A percentile compares a stretch with the other conserved stretches of the same genome.
Conservation (phyloP, 805 yeast genomes). For the Ogataea haglerorum region DNA sequence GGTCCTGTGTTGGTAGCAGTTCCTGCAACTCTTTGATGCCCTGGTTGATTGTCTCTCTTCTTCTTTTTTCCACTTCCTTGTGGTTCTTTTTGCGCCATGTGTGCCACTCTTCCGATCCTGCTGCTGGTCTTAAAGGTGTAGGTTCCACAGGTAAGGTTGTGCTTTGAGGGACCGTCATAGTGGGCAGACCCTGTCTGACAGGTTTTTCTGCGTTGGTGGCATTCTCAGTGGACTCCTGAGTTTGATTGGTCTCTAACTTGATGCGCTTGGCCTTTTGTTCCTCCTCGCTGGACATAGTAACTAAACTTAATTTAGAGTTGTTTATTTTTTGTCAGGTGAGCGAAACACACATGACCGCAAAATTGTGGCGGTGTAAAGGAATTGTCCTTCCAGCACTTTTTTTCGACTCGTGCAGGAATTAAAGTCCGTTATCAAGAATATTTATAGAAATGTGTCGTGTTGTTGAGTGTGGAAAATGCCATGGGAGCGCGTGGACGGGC, state of each 20-base stretch:
- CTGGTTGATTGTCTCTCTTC: constrained; percentile 82
- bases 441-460: constrained; percentile 35
- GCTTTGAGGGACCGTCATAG: constrained; percentile 22
- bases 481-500: constrained; percentile 39
- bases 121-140: constrained; percentile 45
- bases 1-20: constrained; percentile 76
- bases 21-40: constrained; percentile 82
- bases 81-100: constrained; percentile 82
- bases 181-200: constrained; percentile 15
- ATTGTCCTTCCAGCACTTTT: not conserved
- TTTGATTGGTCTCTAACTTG: constrained; percentile 11
- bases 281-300: constrained; percentile 11
- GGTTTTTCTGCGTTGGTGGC: not conserved
- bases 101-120: constrained; percentile 85
- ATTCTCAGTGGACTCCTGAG: not conserved
- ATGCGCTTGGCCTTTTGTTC: constrained; percentile 13
- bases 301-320: not conserved
- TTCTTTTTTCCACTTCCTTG: constrained; percentile 90
- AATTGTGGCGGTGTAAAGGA: constrained; percentile 3
- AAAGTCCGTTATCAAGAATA: not conserved
- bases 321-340: constrained; percentile 20
- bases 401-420: not conserved
- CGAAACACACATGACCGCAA: constrained; percentile 18
- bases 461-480: constrained; percentile 33
- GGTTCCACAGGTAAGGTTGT: constrained; percentile 19